Percentiles rank a stretch among this genome's conserved stretches.
Evolutionary conservation across 163 green algal species (phyloP).

Genomic region (Scenedesmus sp.): DNA sequence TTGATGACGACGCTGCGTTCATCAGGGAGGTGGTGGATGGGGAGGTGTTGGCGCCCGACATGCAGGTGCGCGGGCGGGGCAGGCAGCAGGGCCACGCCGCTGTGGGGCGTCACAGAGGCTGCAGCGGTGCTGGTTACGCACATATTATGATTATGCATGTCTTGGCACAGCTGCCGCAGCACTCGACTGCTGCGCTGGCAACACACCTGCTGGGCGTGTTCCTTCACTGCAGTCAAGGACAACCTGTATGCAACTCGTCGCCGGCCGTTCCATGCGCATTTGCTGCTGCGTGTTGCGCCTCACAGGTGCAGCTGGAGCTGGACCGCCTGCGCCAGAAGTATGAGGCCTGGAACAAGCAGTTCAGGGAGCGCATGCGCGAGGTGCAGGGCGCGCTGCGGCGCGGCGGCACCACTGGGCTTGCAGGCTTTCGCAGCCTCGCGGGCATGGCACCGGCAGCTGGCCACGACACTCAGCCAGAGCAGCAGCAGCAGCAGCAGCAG

Average conservation of each 20-base stretch:
- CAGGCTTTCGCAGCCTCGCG: background rate
- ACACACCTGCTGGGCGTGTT: too few species aligned
- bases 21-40: constrained; percentile 80
- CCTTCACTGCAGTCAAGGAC: background rate
- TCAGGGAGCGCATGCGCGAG: constrained; percentile 71
- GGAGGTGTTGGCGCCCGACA: constrained; percentile 66
- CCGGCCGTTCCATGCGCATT: background rate
- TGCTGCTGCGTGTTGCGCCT: constrained; percentile 57
- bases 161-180: background rate
- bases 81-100: too few species aligned
- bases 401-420: background rate
- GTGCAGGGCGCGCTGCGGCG: constrained; percentile 50
- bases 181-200: background rate
- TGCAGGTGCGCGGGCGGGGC: constrained; percentile 73
- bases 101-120: background rate
- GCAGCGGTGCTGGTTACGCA: background rate
- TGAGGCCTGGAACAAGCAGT: constrained; percentile 78
- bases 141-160: background rate
- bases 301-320: constrained; percentile 77
- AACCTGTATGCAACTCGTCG: too few species aligned
- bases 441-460: background rate
- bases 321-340: constrained; percentile 64
- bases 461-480: background rate
- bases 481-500: constrained; percentile 22
- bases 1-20: constrained; percentile 74